These are phyloP conservation scores for Ceratocystis destructans DNA, from an alignment of 2,329 filamentous ascomycete genomes.

Conservation along the genomic window DNA sequence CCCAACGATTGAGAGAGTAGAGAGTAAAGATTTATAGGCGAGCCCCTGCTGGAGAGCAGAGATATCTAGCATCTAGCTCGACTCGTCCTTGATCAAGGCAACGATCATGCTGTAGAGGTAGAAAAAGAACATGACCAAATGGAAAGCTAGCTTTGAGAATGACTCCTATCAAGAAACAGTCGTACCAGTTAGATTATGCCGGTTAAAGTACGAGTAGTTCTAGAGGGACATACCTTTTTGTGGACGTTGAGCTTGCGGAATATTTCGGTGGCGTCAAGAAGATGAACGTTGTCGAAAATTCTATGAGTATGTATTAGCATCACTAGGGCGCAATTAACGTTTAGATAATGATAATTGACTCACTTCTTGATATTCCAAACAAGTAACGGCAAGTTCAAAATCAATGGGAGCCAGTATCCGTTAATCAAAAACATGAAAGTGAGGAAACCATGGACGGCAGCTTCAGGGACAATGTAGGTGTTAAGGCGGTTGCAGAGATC, in stretches of 20 bases:
- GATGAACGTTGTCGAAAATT: slow-evolving; percentile 92
- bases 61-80: slow-evolving; percentile 58
- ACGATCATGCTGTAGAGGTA: slow-evolving; percentile 99
- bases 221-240: slow-evolving; percentile 60
- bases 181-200: neutral
- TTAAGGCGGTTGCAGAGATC: slow-evolving; percentile 99
- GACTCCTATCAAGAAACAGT: slow-evolving; percentile 54
- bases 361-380: slow-evolving; percentile 98
- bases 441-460: slow-evolving; percentile 89
- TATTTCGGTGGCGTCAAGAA: slow-evolving; percentile 95
- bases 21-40: neutral
- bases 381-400: slow-evolving; percentile 83
- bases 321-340: neutral
- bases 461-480: slow-evolving; percentile 98
- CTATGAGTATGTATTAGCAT: slow-evolving; percentile 34
- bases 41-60: neutral
- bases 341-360: slow-evolving; percentile 27
- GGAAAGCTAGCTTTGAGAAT: slow-evolving; percentile 97
- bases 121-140: slow-evolving; percentile 99
- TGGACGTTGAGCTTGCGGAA: slow-evolving; percentile 98
- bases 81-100: slow-evolving; percentile 89
- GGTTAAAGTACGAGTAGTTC: neutral
- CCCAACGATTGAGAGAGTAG: neutral
- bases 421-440: slow-evolving; percentile 96
- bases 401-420: slow-evolving; percentile 89